A percentile compares a stretch with the other conserved stretches of the same genome.
These are phyloP conservation scores for Mycena galopus DNA, from an alignment of 768 basidiomycete genomes.

Conservation along the genomic window DNA sequence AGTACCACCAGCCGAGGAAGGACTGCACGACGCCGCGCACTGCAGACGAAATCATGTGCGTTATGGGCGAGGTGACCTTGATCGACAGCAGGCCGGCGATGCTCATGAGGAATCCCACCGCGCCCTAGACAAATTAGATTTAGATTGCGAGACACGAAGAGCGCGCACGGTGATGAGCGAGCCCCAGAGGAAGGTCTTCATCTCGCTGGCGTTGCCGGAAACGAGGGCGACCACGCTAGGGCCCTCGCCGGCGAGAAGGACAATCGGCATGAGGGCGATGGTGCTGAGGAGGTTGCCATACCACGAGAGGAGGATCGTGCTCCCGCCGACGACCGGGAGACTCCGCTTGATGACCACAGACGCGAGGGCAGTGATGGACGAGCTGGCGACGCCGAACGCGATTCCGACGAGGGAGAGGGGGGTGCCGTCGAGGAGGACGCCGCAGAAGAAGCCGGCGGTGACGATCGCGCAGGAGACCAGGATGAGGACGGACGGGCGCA, in stretches of 20 bases:
- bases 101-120: conserved; percentile 82
- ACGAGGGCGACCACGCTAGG: conserved; percentile 31
- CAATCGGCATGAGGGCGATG: conserved; percentile 66
- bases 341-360: conserved; percentile 86
- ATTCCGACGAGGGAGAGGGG: conserved; percentile 69
- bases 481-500: conserved; percentile 71
- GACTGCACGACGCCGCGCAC: conserved; percentile 82
- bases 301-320: conserved; percentile 80
- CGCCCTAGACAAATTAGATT: conserved; percentile 56
- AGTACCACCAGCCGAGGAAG: conserved; percentile 70
- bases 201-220: conserved; percentile 13
- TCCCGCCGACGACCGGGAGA: conserved; percentile 75
- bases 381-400: conserved; percentile 76
- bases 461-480: conserved; percentile 77
- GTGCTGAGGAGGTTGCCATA: conserved; percentile 81
- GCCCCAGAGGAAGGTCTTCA: conserved; percentile 69
- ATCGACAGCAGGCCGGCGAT: conserved; percentile 81
- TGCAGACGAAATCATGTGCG: conserved; percentile 85
- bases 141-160: too few species aligned
- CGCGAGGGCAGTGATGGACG: conserved; percentile 80
- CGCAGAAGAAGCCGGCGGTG: conserved; percentile 82
- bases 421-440: conserved; percentile 66
- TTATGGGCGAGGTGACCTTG: conserved; percentile 86
- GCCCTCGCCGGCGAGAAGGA: conserved; percentile 76
- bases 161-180: conserved; percentile 67